A percentile compares a stretch with the other conserved stretches of the same genome.
phyloP scores from a whole-genome alignment of 345 rosid genomes.

The Citropsis articulata region DNA sequence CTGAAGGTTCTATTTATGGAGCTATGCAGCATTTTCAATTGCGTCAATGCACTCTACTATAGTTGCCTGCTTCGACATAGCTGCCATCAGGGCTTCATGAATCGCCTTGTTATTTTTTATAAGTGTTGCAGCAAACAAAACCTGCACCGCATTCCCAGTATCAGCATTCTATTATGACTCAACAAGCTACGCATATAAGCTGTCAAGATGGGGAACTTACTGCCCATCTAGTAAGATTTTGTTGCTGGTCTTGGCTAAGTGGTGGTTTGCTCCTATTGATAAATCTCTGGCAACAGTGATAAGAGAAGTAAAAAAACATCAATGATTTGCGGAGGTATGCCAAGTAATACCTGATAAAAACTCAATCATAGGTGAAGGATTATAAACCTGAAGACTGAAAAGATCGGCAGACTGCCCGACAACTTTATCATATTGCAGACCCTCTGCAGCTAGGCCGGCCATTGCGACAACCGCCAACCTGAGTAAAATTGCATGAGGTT shows the following conservation, averaged over 20 bases:
- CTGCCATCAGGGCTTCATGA: slow-evolving; percentile 73
- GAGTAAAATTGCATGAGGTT: slow-evolving; percentile 7
- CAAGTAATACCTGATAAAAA: background rate
- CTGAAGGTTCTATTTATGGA: background rate
- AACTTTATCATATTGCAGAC: slow-evolving; percentile 87
- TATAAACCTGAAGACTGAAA: slow-evolving; percentile 84
- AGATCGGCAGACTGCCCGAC: slow-evolving; percentile 96
- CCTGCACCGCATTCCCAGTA: slow-evolving; percentile 42
- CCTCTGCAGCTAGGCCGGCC: slow-evolving; percentile 98
- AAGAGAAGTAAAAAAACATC: background rate
- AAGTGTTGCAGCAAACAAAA: slow-evolving; percentile 71
- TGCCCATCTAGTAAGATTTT: slow-evolving; percentile 97
- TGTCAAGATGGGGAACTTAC: slow-evolving; percentile 38
- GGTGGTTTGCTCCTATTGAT: slow-evolving; percentile 82
- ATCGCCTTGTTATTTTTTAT: slow-evolving; percentile 67
- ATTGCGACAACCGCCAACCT: slow-evolving; percentile 86
- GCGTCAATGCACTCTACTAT: slow-evolving; percentile 78
- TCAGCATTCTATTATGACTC: background rate
- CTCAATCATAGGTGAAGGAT: background rate
- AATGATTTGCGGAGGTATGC: background rate
- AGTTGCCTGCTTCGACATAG: slow-evolving; percentile 72
- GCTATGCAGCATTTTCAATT: slow-evolving; percentile 65
- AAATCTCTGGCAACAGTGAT: slow-evolving; percentile 53
- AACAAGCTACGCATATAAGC: background rate
- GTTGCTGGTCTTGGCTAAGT: slow-evolving; percentile 84